These are phyloP conservation scores for Malassezia arunalokei DNA, from an alignment of 1,284 basidiomycete species.

Conservation along the genomic window DNA sequence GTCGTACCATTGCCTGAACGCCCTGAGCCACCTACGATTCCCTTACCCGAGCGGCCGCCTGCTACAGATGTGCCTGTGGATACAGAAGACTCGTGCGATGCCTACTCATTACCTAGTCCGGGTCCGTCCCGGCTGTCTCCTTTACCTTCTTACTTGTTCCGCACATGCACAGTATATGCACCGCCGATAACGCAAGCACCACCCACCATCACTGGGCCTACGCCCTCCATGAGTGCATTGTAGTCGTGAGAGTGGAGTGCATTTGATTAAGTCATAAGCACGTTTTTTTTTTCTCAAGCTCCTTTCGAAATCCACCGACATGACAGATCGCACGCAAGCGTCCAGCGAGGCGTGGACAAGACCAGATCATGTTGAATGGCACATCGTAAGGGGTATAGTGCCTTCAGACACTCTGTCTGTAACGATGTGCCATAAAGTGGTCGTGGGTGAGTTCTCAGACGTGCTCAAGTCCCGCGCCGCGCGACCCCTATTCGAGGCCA, in stretches of 20 bases:
- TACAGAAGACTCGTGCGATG: neutral
- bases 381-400: slow-evolving; percentile 2
- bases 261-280: neutral
- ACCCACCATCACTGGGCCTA: too few species aligned
- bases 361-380: slow-evolving; percentile 10
- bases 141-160: neutral
- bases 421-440: neutral
- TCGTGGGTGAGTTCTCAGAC: neutral
- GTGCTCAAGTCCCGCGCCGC: neutral
- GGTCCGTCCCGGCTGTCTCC: too few species aligned
- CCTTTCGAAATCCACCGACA: neutral
- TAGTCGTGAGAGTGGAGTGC: neutral
- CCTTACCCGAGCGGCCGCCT: neutral
- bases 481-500: neutral
- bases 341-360: neutral
- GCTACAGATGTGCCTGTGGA: slow-evolving; percentile 2
- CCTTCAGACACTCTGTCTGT: neutral
- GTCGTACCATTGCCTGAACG: neutral
- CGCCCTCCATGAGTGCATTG: too few species aligned
- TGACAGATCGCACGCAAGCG: neutral
- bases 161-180: neutral
- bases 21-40: neutral
- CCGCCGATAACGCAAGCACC: neutral
- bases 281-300: too few species aligned
- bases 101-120: too few species aligned